A percentile compares a stretch with the other conserved stretches of the same genome.
These are phyloP conservation scores for Aspergillus hortae DNA, from an alignment of 2,329 filamentous ascomycete species.

Conservation along the genomic window DNA sequence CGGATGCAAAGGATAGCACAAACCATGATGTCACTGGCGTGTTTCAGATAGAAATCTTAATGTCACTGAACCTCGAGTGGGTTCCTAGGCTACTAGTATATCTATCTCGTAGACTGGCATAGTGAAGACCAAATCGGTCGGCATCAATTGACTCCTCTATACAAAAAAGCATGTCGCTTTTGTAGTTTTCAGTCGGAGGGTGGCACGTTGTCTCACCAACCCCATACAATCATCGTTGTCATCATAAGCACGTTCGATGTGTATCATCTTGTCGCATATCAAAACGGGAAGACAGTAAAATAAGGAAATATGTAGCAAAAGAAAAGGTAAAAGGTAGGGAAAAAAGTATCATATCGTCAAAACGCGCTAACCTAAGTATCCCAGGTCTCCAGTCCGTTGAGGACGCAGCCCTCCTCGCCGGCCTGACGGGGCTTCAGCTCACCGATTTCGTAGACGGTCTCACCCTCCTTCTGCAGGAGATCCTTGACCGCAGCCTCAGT, in stretches of 20 bases:
- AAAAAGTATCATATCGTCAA: conserved; percentile 7
- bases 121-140: too few species aligned
- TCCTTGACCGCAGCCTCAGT: conserved; percentile 60
- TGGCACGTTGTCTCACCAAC: too few species aligned
- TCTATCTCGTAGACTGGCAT: too few species aligned
- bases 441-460: conserved; percentile 75
- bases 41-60: too few species aligned
- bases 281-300: not conserved
- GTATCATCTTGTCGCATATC: not conserved
- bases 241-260: not conserved
- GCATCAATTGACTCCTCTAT: too few species aligned
- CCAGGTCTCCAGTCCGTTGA: conserved; percentile 58
- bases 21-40: conserved; percentile 9
- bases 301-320: conserved; percentile 9
- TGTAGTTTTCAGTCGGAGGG: too few species aligned
- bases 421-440: conserved; percentile 58
- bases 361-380: conserved; percentile 16
- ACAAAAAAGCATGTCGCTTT: too few species aligned
- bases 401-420: conserved; percentile 57
- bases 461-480: conserved; percentile 63
- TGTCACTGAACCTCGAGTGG: too few species aligned
- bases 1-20: not conserved
- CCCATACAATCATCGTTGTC: too few species aligned
- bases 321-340: conserved; percentile 3
- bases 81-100: too few species aligned